Evolutionary conservation across 768 basidiomycete species (phyloP).

Genomic region (Auricularia auricula-judae): DNA sequence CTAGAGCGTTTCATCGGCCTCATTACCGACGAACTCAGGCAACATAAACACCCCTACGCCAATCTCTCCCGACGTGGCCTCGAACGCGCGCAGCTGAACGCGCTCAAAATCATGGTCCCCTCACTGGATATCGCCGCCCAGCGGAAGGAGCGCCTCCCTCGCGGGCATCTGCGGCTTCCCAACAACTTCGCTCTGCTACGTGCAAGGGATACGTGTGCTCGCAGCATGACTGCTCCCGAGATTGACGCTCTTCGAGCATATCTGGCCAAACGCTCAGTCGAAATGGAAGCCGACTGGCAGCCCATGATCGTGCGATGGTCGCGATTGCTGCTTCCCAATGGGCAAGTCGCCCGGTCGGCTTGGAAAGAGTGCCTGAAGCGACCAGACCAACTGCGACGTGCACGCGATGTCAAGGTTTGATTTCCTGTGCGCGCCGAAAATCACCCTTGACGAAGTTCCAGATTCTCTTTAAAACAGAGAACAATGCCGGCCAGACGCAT

Average conservation of each 20-base stretch:
- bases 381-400: slow-evolving; percentile 14
- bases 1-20: slow-evolving; percentile 1
- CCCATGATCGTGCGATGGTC: not conserved
- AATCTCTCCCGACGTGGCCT: not conserved
- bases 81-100: not conserved
- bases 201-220: not conserved
- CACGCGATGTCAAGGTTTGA: slow-evolving; percentile 24
- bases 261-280: not conserved
- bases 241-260: not conserved
- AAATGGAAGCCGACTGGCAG: no score
- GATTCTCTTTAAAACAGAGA: no score
- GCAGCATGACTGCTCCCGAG: not conserved
- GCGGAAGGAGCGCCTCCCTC: not conserved
- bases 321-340: not conserved
- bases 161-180: not conserved
- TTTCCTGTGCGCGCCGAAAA: no score
- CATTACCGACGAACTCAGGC: not conserved
- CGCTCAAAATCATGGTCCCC: slow-evolving; percentile 2
- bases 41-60: slow-evolving; percentile 1
- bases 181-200: not conserved
- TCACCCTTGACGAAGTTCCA: no score
- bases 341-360: not conserved
- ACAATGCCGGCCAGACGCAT: no score
- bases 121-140: not conserved
- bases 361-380: slow-evolving; percentile 3